These are phyloP conservation scores for Stachybotrys elegans DNA, from an alignment of 2,329 filamentous ascomycete genomes.

Conservation along the genomic window DNA sequence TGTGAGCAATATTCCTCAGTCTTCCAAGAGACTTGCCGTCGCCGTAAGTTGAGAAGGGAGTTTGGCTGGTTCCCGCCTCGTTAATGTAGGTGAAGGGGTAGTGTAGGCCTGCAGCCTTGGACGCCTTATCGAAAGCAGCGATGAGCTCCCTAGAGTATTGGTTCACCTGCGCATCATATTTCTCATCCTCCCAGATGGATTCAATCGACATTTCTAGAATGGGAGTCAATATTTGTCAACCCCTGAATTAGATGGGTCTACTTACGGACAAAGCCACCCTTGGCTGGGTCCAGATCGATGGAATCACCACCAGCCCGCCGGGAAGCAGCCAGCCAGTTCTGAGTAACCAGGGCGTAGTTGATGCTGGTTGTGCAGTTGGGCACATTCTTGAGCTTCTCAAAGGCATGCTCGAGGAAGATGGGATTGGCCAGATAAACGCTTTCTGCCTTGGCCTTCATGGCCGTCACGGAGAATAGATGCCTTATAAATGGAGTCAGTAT, in stretches of 20 bases:
- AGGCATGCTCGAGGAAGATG: background rate
- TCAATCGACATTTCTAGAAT: background rate
- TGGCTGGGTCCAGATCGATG: background rate
- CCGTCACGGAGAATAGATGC: background rate
- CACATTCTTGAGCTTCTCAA: background rate
- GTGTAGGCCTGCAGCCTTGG: background rate
- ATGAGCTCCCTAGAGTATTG: background rate
- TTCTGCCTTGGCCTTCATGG: background rate
- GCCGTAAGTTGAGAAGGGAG: background rate
- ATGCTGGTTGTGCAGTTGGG: background rate
- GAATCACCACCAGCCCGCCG: background rate
- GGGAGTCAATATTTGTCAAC: background rate
- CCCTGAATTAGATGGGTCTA: background rate
- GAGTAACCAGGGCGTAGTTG: background rate
- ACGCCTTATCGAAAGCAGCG: background rate
- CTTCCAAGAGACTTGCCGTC: background rate
- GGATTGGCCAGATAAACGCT: background rate
- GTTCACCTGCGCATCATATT: background rate
- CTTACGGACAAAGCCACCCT: background rate
- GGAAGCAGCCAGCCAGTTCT: background rate
- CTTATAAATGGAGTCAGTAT: too few relatives aligned
- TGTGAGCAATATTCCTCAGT: background rate
- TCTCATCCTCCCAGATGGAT: background rate
- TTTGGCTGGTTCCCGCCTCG: background rate
- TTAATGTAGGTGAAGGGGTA: background rate